Percentiles rank a stretch among this genome's conserved stretches.
Evolutionary conservation across 768 basidiomycete genomes (phyloP).

Genomic region (Calocybe indica): DNA sequence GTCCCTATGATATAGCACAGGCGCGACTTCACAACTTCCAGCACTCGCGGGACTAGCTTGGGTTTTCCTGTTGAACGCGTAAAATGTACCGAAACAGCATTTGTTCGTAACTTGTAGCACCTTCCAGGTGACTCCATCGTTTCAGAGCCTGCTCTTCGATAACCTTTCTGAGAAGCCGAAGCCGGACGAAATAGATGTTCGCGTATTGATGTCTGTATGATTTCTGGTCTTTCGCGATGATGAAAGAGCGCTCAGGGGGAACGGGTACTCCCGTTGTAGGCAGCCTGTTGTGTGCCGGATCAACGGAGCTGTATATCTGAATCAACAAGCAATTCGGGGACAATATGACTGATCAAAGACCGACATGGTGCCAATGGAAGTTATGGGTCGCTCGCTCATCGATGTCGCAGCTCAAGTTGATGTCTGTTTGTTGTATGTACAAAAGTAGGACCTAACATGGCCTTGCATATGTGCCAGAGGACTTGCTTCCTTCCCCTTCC

Average conservation of each 20-base stretch:
- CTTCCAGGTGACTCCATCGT: constrained; percentile 35
- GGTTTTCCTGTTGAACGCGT: constrained; percentile 48
- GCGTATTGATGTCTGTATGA: constrained; percentile 54
- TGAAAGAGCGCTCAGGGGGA: constrained; percentile 37
- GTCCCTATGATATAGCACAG: constrained; percentile 93
- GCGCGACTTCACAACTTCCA: constrained; percentile 81
- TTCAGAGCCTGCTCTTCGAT: constrained; percentile 34
- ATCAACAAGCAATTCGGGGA: no score
- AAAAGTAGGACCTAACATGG: constrained; percentile 40
- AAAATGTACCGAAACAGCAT: not conserved
- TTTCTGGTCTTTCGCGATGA: constrained; percentile 34
- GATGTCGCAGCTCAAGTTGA: no score
- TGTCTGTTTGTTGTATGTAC: no score
- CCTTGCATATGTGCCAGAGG: constrained; percentile 64
- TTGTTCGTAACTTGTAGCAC: constrained; percentile 18
- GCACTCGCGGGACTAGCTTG: constrained; percentile 66
- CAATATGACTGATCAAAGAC: no score
- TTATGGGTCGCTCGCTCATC: no score
- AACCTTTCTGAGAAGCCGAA: constrained; percentile 31
- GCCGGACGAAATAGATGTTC: constrained; percentile 49
- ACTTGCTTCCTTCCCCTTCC: constrained; percentile 35
- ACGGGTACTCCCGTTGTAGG: constrained; percentile 22
- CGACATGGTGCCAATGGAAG: no score
- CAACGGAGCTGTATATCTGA: no score
- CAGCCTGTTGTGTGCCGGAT: no score